Evolutionary conservation across 2,329 filamentous ascomycete species (phyloP), one percentile per base, ranked within the genome.

Genomic region (Cryphonectria carpinicola): DNA sequence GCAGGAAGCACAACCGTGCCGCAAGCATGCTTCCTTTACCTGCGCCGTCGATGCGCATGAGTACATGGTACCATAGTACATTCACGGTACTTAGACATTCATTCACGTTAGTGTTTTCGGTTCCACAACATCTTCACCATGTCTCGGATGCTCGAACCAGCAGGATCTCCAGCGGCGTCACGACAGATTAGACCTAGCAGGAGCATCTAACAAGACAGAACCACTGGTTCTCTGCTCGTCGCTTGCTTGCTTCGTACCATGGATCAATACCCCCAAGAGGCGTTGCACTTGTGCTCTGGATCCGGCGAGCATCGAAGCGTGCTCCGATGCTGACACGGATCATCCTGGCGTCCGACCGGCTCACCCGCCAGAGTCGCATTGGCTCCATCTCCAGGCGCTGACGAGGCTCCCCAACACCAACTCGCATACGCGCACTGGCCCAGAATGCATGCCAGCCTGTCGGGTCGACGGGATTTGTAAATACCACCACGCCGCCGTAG

Each of bases 381-480:
- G 67, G n/a, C 69, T 43, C 61, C 69, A 62, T 49, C 52, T 63
- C 43, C 43, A 54, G 35, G 60, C 35, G 67, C 49, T 65, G 70
- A 66, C 54, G 62, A 43, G 61, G 67, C 67, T 69, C 62, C 37
- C 37, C 22, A 58, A 22, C 46, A 49, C 46, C 10, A n/a, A 41
- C 32, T 32, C 4, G 46, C 46, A 60, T 22, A 10, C 17, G 5
- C 1, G 13, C 32, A 14, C 37, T 60, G 32, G 37, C 41, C n/a
- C 56, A 28, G 28, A 28, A 28, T 61, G 52, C 56, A 62, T 61
- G 61, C 65, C 70, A 68, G 49, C 68, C 62, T 70, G 62, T 72
- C 71, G 49, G 71, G 62, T 52, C 54, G 14, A 37, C 22, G 22
- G 41, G 37, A 70, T 68, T 72, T 63, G 71, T 68, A 66, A 70